Percentiles rank a stretch among this genome's conserved stretches.
phyloP scores from a whole-genome alignment of 306 rosid species.

The Purshia tridentata region DNA sequence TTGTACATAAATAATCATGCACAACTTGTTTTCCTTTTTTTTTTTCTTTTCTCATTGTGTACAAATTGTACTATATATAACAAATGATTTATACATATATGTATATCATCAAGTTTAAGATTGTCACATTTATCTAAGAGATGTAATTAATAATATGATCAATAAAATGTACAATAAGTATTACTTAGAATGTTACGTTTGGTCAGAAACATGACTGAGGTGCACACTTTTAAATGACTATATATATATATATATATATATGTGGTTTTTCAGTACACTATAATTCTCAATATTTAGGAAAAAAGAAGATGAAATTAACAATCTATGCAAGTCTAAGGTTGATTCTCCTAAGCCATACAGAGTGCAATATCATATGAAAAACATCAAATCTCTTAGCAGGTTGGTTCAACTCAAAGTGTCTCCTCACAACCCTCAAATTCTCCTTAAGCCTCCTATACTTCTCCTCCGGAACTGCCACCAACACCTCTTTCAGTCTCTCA shows the following conservation, averaged over 20 bases:
- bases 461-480: constrained; percentile 45
- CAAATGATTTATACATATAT: background rate
- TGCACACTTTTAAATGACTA: too few species aligned
- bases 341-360: constrained; percentile 73
- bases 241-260: too few species aligned
- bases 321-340: constrained; percentile 43
- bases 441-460: constrained; percentile 51
- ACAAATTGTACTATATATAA: background rate
- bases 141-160: too few species aligned
- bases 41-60: background rate
- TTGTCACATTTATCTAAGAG: too few species aligned
- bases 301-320: background rate
- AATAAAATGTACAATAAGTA: too few species aligned
- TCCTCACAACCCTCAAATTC: constrained; percentile 61
- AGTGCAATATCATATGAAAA: constrained; percentile 75
- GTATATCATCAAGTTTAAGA: too few species aligned
- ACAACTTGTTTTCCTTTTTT: background rate
- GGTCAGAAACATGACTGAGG: too few species aligned
- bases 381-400: constrained; percentile 68
- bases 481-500: constrained; percentile 57
- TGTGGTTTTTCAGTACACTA: background rate
- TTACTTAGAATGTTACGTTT: too few species aligned
- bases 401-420: constrained; percentile 60
- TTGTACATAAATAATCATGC: background rate
- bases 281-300: background rate